Evolutionary conservation across 1,284 basidiomycete species (phyloP), one percentile per base, ranked within the genome.

Genomic region (Ganoderma boninense): DNA sequence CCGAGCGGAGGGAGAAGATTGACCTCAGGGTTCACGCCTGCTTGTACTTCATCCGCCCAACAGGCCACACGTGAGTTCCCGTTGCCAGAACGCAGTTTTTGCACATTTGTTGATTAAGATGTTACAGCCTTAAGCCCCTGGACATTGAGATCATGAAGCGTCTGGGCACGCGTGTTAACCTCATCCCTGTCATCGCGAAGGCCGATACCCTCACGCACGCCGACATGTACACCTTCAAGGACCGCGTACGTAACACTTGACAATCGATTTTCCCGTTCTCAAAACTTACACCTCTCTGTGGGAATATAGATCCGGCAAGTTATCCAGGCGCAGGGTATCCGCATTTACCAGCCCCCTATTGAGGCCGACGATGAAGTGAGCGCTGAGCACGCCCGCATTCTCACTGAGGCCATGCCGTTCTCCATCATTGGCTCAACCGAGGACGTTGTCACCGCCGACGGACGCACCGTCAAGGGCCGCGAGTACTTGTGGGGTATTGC

Each of bases 401-500:
- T 99, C 75, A 87, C 90, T 35, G 91, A 95, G 29, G 95, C 97
- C 20, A 97, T 99, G 86, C 98, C 97, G 0, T 99, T 98, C 88
- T 97, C 96, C 35, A 98, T 99, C 84, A 99, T 99, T 77, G 97
- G 98, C 44, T 97, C 95, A 42, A 99, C 95, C 0, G 91, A 97
- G 79, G 97, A 99, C 77, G 97, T 99, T 32, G 90, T 90, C 76
- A 98, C 97, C 2, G 82, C 87, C 49, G 97, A 99, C 80, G 98
- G 98, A 14, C 92, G 97, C 69, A 85, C 91, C 43, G 97, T 99
- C 81, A 99, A 99, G 84, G 97, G 98, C 59, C 93, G 98, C 78
- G 95, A 99, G 82, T 99, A 99, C 82, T 90, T 98, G n/a, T 99
- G 98, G 98, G 98, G 98, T 86, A 96, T 99, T 40, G 97, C 97